Conservation (phyloP, 2,329 filamentous ascomycete species). For the Arthrinium puccinioides region DNA sequence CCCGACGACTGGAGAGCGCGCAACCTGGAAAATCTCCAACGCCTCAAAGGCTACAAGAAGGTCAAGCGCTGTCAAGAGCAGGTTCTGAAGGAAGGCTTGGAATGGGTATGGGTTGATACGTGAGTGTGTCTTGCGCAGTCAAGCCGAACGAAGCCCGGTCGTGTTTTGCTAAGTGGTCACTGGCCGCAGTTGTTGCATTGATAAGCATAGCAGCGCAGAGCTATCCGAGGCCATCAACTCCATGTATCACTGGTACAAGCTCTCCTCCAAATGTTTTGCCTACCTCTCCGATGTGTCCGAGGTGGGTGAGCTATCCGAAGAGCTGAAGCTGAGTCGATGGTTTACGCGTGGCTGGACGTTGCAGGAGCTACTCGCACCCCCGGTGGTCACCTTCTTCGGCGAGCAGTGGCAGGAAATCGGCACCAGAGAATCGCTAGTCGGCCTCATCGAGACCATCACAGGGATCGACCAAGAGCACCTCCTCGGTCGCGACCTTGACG, state of each 20-base stretch:
- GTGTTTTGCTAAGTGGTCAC: not conserved
- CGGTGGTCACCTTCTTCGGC: not conserved
- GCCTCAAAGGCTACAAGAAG: not conserved
- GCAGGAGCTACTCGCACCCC: slow-evolving; percentile 1
- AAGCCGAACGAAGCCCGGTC: too few species aligned
- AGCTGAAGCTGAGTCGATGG: not conserved
- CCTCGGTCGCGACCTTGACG: slow-evolving; percentile 6
- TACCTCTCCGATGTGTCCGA: slow-evolving; percentile 1
- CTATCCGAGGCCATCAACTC: not conserved
- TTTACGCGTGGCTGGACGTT: slow-evolving; percentile 2
- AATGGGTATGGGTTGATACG: not conserved
- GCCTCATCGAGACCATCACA: not conserved
- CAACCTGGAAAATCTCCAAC: not conserved
- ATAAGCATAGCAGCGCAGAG: not conserved
- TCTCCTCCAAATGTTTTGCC: not conserved
- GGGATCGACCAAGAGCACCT: slow-evolving; percentile 12
- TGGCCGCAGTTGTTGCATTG: not conserved
- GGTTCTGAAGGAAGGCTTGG: not conserved
- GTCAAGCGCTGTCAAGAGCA: not conserved
- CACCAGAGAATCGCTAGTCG: not conserved
- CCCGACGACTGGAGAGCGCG: not conserved
- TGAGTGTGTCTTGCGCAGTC: too few species aligned
- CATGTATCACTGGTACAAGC: not conserved
- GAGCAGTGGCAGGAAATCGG: slow-evolving; percentile 1
- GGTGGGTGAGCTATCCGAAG: not conserved